Base-by-base conservation (phyloP, 1,284 basidiomycete genomes). In the Trametes pubescens region DNA sequence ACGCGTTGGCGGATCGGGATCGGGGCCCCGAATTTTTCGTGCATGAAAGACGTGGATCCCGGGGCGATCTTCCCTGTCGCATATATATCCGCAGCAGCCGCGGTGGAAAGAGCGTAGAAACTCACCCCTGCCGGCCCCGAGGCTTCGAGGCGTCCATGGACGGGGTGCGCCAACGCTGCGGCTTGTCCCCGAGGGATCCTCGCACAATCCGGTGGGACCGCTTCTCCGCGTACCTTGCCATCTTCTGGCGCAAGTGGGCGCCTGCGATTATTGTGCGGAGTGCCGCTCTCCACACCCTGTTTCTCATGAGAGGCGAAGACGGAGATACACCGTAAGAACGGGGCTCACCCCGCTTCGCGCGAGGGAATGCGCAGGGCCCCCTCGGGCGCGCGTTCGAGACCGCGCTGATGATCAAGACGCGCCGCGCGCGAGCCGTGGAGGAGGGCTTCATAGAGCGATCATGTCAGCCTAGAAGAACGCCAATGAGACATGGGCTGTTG, bases 291-390 rank as follows among this genome's bases (percentile, higher is more conserved):
- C 61, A 59, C 61, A 43, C 29, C 53, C 57, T 43, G 49, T 49
- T 68, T 68, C 66, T 64, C 64, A 68, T 54, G 61, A 62, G 61
- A 59, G 61, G 61, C 24, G 29, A 29, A 37, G 56, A 51, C 64
- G 66, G 64, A 68, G 66, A 65, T 68, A 64, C 64, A 55, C 61
- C 66, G 64, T 67, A 60, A 61, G 59, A 59, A 54, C 40, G 44
- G 40, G 55, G 60, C 21, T 51, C 18, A 52, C 22, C 56, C 51
- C 56, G 43, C 34, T 54, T 59, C 13, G 37, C 26, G 26, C 34
- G 24, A 34, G 51, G 48, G 44, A n/a, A 38, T 9, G 34, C 34
- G 49, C 11, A 38, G 54, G 38, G 35, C 32, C 43, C 29, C 24
- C 49, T 57, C 44, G 62, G 48, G 44, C 24, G 29, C 54, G 55